Evolutionary conservation across 2,329 filamentous ascomycete genomes (phyloP).

Genomic region (Sordariomycetes sp.): DNA sequence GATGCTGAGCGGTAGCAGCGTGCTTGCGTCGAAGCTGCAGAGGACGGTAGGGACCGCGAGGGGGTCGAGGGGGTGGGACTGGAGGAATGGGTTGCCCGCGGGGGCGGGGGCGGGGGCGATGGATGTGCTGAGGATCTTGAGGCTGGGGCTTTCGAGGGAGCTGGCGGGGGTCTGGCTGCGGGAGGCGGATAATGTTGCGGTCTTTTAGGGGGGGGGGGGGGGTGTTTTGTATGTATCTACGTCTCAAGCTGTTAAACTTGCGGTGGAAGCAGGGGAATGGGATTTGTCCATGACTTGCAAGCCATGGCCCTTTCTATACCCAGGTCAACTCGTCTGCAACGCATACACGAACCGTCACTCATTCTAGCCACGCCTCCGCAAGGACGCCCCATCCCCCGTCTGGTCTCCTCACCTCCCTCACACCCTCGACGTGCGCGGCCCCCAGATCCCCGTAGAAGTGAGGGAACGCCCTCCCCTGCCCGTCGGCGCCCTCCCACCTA

Average conservation of each 20-base stretch:
- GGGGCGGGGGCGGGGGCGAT: conserved; percentile 47
- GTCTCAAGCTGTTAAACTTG: not conserved
- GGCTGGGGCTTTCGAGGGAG: conserved; percentile 62
- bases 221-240: not conserved
- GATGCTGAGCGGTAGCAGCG: conserved; percentile 55
- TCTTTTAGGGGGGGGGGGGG: conserved; percentile 15
- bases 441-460: conserved; percentile 46
- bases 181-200: conserved; percentile 44
- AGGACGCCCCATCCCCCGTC: conserved; percentile 30
- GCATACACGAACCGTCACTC: not conserved
- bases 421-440: conserved; percentile 31
- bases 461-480: conserved; percentile 25
- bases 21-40: conserved; percentile 50
- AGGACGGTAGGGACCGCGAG: conserved; percentile 39
- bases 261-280: not conserved
- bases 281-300: not conserved
- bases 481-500: conserved; percentile 39
- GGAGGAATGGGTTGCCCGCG: conserved; percentile 63
- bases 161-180: conserved; percentile 56
- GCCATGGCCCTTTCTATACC: not conserved
- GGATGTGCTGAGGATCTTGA: conserved; percentile 60
- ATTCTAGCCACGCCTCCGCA: conserved; percentile 5
- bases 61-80: conserved; percentile 54
- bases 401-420: conserved; percentile 29
- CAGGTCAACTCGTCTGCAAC: not conserved